Evolutionary conservation across 1,139 yeast genomes (phyloP).

Genomic region (Sugiyamaella castrensis): DNA sequence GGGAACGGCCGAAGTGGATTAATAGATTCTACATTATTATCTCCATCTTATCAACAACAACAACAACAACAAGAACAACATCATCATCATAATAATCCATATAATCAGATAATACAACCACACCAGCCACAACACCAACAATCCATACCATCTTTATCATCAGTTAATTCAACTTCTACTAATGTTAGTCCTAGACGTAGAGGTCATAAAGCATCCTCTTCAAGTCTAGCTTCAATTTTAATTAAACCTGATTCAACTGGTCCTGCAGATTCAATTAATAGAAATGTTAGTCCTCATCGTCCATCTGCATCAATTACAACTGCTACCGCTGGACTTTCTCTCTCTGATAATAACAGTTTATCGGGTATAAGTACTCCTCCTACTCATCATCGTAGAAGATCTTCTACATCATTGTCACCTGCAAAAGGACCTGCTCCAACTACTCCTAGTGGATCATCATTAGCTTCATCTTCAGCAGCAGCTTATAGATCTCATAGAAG

Average conservation of each 20-base stretch:
- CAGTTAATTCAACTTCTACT: neutral
- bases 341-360: conserved; percentile 4
- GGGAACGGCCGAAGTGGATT: neutral
- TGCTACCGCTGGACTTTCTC: conserved; percentile 16
- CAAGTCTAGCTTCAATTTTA: conserved; percentile 5
- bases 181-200: conserved; percentile 1
- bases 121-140: neutral
- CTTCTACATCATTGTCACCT: conserved; percentile 12
- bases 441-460: conserved; percentile 11
- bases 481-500: conserved; percentile 18
- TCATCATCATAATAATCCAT: neutral
- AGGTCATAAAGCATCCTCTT: conserved; percentile 7
- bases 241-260: conserved; percentile 4
- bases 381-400: conserved; percentile 7
- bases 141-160: neutral
- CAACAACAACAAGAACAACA: neutral
- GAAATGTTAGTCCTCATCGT: conserved; percentile 14
- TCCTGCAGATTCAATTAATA: neutral
- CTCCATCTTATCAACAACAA: neutral
- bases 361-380: conserved; percentile 1
- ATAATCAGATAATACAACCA: neutral
- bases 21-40: neutral
- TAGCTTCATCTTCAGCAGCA: conserved; percentile 11
- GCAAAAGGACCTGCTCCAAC: conserved; percentile 8
- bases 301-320: conserved; percentile 16